Evolutionary conservation across 2,329 filamentous ascomycete genomes (phyloP), one percentile per base, ranked within the genome.

Genomic region (Microsporum canis): DNA sequence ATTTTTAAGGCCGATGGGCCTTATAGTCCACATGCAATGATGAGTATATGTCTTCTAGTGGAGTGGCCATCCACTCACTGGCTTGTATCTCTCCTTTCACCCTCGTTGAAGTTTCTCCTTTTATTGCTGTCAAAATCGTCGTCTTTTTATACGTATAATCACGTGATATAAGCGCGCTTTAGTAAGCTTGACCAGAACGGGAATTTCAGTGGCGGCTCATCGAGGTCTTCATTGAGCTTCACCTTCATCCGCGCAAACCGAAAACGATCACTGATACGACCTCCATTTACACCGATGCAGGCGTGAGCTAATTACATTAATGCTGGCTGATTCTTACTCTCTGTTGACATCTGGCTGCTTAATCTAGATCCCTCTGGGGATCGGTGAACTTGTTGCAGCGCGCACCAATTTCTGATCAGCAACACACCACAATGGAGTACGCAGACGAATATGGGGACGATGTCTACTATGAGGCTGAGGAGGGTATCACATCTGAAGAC

Each of bases 401-500:
- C 49, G 51, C 51, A 55, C 61, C 7, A 43, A 27, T 57, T 43
- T 57, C 55, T 12, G 14, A 17, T 8, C 33, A 43, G 14, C 57
- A 41, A 58, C 57, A 39, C 59, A 41, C 49, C 29, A 57, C 38
- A 36, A 83, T 83, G 80, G 80, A 79, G 63, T 81, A 81, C 69
- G 80, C 83, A 61, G 80, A 82, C 59, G 82, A 85, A 65, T 89
- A 90, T 71, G 86, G 87, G 63, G 84, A 85, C 66, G 82, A 83
- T 65, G 83, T 85, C 65, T 88, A 87, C 68, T 84, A 82, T 64
- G 84, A 87, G 63, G 84, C 78, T 63, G 84, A 82, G 62, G 85
- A 88, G 64, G 85, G 78, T 45, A 96, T 97, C 77, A 96, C 91
- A 31, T 89, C 91, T 63, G 94, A 97, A 79, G 95, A 99, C 77